phyloP scores from a whole-genome alignment of 129 eudicot species.

The Flaveria trinervia region DNA sequence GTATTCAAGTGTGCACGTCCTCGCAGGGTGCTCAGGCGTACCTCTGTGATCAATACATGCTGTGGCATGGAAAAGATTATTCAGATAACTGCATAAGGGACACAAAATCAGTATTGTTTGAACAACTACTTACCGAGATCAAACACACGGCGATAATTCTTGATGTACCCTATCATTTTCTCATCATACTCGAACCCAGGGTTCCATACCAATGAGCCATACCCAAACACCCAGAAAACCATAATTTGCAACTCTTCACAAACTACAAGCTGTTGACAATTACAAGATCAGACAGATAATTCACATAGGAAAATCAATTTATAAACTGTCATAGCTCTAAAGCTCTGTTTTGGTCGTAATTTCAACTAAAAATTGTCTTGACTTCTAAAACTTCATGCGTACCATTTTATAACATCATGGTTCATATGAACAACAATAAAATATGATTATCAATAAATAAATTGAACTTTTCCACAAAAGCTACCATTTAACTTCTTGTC shows the following conservation, averaged over 20 bases:
- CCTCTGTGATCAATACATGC: constrained; percentile 99
- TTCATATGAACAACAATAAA: not conserved
- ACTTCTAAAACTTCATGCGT: constrained; percentile 7
- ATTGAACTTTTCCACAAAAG: constrained; percentile 23
- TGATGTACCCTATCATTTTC: constrained; percentile 79
- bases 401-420: constrained; percentile 17
- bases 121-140: constrained; percentile 63
- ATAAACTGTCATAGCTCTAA: not conserved
- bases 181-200: constrained; percentile 91
- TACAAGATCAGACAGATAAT: constrained; percentile 15
- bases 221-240: constrained; percentile 99
- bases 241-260: constrained; percentile 44
- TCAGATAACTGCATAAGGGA: not conserved
- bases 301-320: not conserved
- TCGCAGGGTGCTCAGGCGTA: constrained; percentile 93
- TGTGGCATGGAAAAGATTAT: constrained; percentile 29
- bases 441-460: constrained; percentile 26
- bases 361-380: not conserved
- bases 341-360: too few species aligned
- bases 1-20: constrained; percentile 89
- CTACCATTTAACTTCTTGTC: constrained; percentile 22
- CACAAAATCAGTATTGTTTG: not conserved
- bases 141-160: constrained; percentile 81
- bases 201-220: constrained; percentile 98
- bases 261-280: constrained; percentile 26